Evolutionary conservation across 2,329 filamentous ascomycete species (phyloP).

Genomic region (Colletotrichum navitas): DNA sequence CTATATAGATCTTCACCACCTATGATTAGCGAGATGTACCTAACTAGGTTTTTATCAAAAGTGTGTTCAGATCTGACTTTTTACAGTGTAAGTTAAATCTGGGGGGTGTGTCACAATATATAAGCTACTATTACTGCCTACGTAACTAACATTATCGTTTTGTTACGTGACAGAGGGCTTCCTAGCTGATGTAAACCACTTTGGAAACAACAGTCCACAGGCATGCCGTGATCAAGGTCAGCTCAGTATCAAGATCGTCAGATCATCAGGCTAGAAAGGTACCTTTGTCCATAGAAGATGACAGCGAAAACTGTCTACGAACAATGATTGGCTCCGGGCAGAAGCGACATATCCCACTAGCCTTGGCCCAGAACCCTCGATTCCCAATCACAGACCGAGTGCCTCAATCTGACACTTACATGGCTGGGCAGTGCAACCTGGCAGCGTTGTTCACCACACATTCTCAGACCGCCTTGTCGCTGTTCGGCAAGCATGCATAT

Average conservation of each 20-base stretch:
- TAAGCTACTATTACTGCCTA: no score
- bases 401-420: background rate
- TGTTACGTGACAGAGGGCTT: no score
- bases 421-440: conserved; percentile 9
- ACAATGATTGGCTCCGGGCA: background rate
- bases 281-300: background rate
- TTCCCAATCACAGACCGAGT: background rate
- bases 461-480: background rate
- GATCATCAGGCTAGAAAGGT: no score
- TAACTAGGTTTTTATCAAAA: no score
- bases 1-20: no score
- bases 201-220: background rate
- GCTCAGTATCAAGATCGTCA: background rate
- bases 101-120: no score
- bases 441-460: conserved; percentile 1
- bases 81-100: no score
- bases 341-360: background rate
- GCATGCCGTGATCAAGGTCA: background rate
- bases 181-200: accelerated
- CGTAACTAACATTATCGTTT: no score
- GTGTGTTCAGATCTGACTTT: no score
- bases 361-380: background rate
- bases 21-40: no score
- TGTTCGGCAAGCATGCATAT: background rate
- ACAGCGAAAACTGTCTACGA: no score